Percentiles rank a stretch among this genome's conserved stretches.
phyloP scores from a whole-genome alignment of 192 early-diverging fungal species.

The Obelidium mucronatum region DNA sequence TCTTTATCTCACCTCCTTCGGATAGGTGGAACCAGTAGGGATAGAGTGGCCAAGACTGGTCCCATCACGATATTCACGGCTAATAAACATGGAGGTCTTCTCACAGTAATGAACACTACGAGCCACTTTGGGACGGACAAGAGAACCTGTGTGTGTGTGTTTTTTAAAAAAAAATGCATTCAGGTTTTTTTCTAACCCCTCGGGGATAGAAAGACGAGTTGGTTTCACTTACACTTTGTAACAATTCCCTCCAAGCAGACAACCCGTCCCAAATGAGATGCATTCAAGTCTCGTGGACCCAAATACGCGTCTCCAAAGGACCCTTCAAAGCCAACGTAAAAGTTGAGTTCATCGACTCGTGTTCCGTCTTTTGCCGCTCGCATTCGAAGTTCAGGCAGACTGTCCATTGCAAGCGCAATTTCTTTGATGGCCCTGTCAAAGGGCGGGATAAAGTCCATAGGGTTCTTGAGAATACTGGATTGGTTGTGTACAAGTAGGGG shows the following conservation, averaged over 20 bases:
- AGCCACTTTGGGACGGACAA: conserved; percentile 94
- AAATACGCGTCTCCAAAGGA: conserved; percentile 90
- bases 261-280: conserved; percentile 82
- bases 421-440: conserved; percentile 82
- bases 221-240: conserved; percentile 91
- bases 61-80: conserved; percentile 90
- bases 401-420: conserved; percentile 45
- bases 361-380: conserved; percentile 44
- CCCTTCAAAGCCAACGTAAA: conserved; percentile 88
- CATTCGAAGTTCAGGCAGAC: not conserved
- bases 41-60: conserved; percentile 72
- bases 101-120: conserved; percentile 93
- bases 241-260: conserved; percentile 98
- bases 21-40: conserved; percentile 82
- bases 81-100: conserved; percentile 78
- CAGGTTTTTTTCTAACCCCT: too few species aligned
- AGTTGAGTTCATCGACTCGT: conserved; percentile 33
- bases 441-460: conserved; percentile 84
- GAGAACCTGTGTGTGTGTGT: conserved; percentile 70
- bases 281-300: conserved; percentile 84
- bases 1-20: conserved; percentile 71
- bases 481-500: conserved; percentile 7
- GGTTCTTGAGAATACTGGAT: conserved; percentile 69
- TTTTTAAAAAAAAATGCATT: not conserved
- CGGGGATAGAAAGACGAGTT: conserved; percentile 4